A percentile compares a stretch with the other conserved stretches of the same genome.
These are phyloP conservation scores for Dillenia turbinata DNA, from an alignment of 164 flowering plant species.

Conservation along the genomic window DNA sequence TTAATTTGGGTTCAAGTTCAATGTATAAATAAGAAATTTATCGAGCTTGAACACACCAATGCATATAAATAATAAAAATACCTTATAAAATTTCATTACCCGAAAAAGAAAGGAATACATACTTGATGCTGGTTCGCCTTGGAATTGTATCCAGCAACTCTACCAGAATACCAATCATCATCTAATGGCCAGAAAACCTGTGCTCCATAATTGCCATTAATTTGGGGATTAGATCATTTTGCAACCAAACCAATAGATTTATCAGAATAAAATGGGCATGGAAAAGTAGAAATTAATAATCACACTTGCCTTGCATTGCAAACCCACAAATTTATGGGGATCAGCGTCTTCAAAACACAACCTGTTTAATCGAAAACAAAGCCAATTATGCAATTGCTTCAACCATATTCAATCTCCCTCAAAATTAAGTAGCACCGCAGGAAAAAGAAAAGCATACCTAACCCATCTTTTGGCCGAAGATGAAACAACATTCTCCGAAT, in stretches of 20 bases:
- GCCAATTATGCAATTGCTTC: background rate
- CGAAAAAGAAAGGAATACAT: slow-evolving; percentile 9
- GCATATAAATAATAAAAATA: no score
- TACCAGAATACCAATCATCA: slow-evolving; percentile 71
- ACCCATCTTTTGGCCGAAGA: slow-evolving; percentile 63
- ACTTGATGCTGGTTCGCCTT: slow-evolving; percentile 60
- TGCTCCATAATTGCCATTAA: slow-evolving; percentile 2
- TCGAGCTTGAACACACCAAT: background rate
- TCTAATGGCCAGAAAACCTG: slow-evolving; percentile 97
- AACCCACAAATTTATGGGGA: slow-evolving; percentile 56
- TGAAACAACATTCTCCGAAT: slow-evolving; percentile 9
- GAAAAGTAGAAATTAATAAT: background rate
- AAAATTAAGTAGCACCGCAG: background rate
- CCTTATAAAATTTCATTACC: no score
- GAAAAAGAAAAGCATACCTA: slow-evolving; percentile 36
- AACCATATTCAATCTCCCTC: background rate
- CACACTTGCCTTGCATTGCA: slow-evolving; percentile 73
- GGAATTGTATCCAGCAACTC: slow-evolving; percentile 39
- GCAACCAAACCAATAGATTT: background rate
- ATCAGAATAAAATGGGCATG: background rate
- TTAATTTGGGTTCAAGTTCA: background rate
- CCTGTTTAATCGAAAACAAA: slow-evolving; percentile 31
- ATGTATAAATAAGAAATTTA: background rate
- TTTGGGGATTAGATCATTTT: background rate
- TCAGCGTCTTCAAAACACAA: slow-evolving; percentile 56